Percentiles rank a stretch among this genome's conserved stretches.
These are phyloP conservation scores for Blastocystis sp. DNA, from an alignment of 352 stramenopile species.

Conservation along the genomic window DNA sequence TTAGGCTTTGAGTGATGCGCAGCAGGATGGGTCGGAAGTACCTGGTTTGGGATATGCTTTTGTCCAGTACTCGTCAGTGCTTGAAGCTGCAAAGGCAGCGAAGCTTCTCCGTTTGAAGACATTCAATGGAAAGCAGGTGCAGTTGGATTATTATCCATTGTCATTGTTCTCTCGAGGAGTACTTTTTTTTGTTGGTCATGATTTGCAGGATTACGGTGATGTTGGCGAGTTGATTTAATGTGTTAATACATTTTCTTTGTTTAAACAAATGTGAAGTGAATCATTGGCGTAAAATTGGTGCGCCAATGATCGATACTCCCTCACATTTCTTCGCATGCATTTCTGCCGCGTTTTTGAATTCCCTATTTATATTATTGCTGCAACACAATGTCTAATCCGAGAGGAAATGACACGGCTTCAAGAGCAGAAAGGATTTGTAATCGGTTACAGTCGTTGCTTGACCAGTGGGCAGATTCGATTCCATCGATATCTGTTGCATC, in stretches of 20 bases:
- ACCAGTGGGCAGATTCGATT: constrained; percentile 9
- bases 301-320: constrained; percentile 4
- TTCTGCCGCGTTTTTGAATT: not conserved
- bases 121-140: constrained; percentile 61
- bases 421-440: constrained; percentile 7
- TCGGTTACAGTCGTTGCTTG: constrained; percentile 21
- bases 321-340: constrained; percentile 16
- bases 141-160: constrained; percentile 62
- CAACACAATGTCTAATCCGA: not conserved
- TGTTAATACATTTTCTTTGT: not conserved
- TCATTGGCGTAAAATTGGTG: not conserved
- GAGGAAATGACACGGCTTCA: not conserved
- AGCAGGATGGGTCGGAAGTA: not conserved
- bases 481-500: constrained; percentile 28
- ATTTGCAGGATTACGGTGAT: constrained; percentile 28
- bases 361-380: not conserved
- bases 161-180: constrained; percentile 2
- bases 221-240: constrained; percentile 43
- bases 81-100: constrained; percentile 14
- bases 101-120: constrained; percentile 40
- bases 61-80: constrained; percentile 49
- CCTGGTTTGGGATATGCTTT: constrained; percentile 49
- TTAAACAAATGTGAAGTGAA: not conserved
- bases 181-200: not conserved
- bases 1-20: not conserved